Base-by-base conservation (phyloP, 345 rosid species). In the Theobroma cacao region DNA sequence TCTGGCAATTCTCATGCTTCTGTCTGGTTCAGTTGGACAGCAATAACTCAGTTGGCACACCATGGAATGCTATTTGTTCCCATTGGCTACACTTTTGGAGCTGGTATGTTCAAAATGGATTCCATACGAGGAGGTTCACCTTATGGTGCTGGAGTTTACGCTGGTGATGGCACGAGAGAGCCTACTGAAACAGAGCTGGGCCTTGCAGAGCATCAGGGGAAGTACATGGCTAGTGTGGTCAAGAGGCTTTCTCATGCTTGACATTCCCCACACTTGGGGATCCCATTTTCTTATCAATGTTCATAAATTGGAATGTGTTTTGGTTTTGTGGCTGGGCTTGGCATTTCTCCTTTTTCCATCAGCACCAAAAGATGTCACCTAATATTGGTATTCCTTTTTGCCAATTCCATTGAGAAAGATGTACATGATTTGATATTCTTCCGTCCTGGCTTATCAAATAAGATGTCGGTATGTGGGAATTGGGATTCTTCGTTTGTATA, bases 11-110 rank as follows among this genome's bases (percentile, higher is more conserved):
- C 38, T 58, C 10, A 7, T 36, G 15, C 8, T 75, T 70, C 14
- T 24, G 7, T 80, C 66, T 65, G 69, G 48, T 77, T 82, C 81
- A 93, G 95, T 38, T 91, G 94, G 92, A 91, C 93, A 40, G 91
- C 94, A 45, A 88, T 93, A 66, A 90, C 97, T 50, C 97, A 91
- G 72, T 87, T 93, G 11, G 93, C 84, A 45, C 94, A 91, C 84
- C 97, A 93, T 41, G 97, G 95, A 67, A 93, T 93, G 97, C 80
- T 93, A n/a, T 90, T 89, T 36, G 94, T 93, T 60, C 97, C 97
- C 2, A 87, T 91, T 75, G 97, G 97, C 7, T 91, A 93, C 87
- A 91, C 97, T 45, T 90, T 91, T 45, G 94, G 95, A 66, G 94
- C 93, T 1, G 92, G 94, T 36, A 93, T 93, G 95, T 91, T 93